Conservation (phyloP, 805 yeast genomes). For the Maudiozyma serrabonitensis region DNA sequence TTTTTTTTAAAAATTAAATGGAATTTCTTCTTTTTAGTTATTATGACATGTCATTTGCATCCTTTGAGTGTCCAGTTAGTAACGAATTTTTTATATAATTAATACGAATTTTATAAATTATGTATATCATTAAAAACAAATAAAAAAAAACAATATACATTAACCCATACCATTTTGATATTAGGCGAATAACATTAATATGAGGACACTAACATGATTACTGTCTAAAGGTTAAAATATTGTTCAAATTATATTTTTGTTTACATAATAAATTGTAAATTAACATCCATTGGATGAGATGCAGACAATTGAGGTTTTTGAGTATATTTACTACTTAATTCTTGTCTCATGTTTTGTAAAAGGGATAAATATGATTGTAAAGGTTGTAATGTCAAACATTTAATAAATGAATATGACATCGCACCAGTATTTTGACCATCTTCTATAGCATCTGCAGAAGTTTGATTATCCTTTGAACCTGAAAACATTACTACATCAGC, state of each 20-base stretch:
- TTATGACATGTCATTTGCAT: too few relatives aligned
- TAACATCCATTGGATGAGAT: conserved; percentile 70
- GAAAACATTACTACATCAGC: conserved; percentile 71
- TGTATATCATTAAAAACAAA: too few relatives aligned
- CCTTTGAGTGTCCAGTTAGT: too few relatives aligned
- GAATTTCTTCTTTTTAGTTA: not conserved
- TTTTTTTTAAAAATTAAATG: not conserved
- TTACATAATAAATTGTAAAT: conserved; percentile 40
- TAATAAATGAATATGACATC: conserved; percentile 69
- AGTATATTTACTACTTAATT: conserved; percentile 52
- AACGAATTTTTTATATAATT: not conserved
- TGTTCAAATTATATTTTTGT: too few relatives aligned
- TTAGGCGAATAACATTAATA: too few relatives aligned
- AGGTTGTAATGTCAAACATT: conserved; percentile 50
- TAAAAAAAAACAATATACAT: too few relatives aligned
- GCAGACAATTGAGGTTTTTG: conserved; percentile 80
- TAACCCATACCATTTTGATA: too few relatives aligned
- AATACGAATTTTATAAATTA: not conserved
- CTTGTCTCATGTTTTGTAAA: conserved; percentile 59
- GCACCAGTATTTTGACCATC: conserved; percentile 73
- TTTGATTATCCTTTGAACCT: conserved; percentile 79
- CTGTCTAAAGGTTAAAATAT: too few relatives aligned
- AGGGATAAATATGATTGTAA: conserved; percentile 60
- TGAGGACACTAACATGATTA: too few relatives aligned
- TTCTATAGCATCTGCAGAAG: conserved; percentile 72